These are phyloP conservation scores for Agapanthus africanus DNA, from an alignment of 106 monocot genomes.

Conservation along the genomic window DNA sequence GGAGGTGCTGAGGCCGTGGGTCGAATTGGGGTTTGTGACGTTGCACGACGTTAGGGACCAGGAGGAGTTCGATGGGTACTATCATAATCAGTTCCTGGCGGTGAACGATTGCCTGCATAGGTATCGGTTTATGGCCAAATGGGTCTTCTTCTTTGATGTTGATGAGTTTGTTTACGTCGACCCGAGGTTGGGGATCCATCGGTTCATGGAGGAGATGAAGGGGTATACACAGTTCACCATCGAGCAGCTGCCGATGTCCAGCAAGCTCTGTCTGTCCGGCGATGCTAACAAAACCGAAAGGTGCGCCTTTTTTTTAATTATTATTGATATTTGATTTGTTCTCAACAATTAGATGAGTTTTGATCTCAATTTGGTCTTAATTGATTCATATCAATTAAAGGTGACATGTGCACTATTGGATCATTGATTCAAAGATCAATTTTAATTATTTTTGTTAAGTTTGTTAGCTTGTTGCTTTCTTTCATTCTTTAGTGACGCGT, in stretches of 20 bases:
- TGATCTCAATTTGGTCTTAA: too few species aligned
- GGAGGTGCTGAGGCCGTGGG: constrained; percentile 63
- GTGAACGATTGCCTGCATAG: constrained; percentile 76
- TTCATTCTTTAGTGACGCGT: too few species aligned
- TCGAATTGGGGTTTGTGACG: constrained; percentile 45
- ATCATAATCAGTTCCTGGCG: constrained; percentile 83
- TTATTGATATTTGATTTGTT: too few species aligned
- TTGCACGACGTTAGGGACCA: constrained; percentile 63
- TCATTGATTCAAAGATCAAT: too few species aligned
- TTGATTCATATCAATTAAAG: too few species aligned
- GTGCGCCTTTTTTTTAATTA: constrained; percentile 8
- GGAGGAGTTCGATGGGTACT: constrained; percentile 76
- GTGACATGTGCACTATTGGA: too few species aligned
- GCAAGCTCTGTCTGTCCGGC: constrained; percentile 31
- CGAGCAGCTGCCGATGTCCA: constrained; percentile 57
- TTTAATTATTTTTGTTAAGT: too few species aligned
- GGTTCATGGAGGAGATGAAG: constrained; percentile 28
- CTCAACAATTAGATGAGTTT: too few species aligned
- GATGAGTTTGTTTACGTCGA: constrained; percentile 72
- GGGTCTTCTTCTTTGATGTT: constrained; percentile 84
- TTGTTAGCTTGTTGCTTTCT: too few species aligned
- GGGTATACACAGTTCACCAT: constrained; percentile 57
- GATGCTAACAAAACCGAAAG: constrained; percentile 27
- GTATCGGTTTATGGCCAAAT: constrained; percentile 45
- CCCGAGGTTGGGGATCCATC: constrained; percentile 10